phyloP scores from a whole-genome alignment of 129 eudicot genomes.

The Mikania micrantha region DNA sequence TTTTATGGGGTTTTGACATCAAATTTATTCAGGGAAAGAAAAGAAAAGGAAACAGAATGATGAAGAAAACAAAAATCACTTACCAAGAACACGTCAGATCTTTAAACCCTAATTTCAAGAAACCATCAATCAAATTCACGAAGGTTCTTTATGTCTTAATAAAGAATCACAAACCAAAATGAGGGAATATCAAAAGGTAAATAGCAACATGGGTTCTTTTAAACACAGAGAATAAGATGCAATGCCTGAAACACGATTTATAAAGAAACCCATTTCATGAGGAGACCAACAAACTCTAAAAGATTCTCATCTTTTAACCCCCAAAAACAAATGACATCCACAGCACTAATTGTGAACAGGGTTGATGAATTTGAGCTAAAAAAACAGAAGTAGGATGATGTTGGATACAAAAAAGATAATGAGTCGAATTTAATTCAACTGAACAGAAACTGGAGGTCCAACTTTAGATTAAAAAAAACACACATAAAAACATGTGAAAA shows the following conservation, averaged over 20 bases:
- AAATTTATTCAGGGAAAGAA: too few species aligned
- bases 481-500: constrained; percentile 21
- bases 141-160: neutral
- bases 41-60: neutral
- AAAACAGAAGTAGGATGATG: too few species aligned
- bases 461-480: constrained; percentile 7
- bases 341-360: too few species aligned
- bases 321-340: neutral
- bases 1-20: neutral
- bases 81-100: constrained; percentile 13
- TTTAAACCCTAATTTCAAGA: constrained; percentile 21
- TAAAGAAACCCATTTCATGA: constrained; percentile 22
- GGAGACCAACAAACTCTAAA: neutral
- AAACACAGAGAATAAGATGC: constrained; percentile 30
- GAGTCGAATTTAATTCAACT: too few species aligned
- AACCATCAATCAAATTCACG: neutral
- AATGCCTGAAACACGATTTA: constrained; percentile 23
- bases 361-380: too few species aligned
- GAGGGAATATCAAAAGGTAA: constrained; percentile 22
- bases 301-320: constrained; percentile 14
- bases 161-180: constrained; percentile 7
- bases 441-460: too few species aligned
- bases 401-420: too few species aligned
- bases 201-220: constrained; percentile 5
- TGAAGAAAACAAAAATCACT: neutral